Conservation (phyloP, 441 rosid species). For the Populus hybrid region DNA sequence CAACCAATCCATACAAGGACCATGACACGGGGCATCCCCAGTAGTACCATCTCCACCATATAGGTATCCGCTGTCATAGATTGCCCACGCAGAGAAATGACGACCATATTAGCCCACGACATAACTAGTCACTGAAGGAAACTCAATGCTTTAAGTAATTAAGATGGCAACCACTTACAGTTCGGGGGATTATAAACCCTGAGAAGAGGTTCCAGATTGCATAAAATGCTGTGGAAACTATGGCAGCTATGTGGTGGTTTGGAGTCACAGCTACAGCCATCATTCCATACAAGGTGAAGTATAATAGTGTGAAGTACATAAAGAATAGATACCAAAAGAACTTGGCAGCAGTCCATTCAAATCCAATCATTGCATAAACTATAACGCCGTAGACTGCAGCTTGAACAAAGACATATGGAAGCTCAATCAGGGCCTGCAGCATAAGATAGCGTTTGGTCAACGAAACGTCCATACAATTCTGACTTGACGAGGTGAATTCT, state of each 20-base stretch:
- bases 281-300: slow-evolving; percentile 72
- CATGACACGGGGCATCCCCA: slow-evolving; percentile 55
- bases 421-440: slow-evolving; percentile 45
- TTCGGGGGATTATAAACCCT: slow-evolving; percentile 57
- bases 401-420: slow-evolving; percentile 53
- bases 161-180: slow-evolving; percentile 31
- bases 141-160: no score
- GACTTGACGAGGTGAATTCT: neutral
- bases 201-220: slow-evolving; percentile 62
- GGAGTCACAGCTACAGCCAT: slow-evolving; percentile 65
- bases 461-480: neutral
- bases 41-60: slow-evolving; percentile 73
- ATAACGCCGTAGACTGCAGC: slow-evolving; percentile 41
- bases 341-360: slow-evolving; percentile 47
- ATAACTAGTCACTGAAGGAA: neutral
- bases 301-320: slow-evolving; percentile 52
- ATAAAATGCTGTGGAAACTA: slow-evolving; percentile 45
- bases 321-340: slow-evolving; percentile 68
- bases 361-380: slow-evolving; percentile 64
- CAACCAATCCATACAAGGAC: slow-evolving; percentile 54
- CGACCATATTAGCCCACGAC: no score
- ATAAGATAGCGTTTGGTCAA: neutral
- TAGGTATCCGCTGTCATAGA: slow-evolving; percentile 38
- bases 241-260: slow-evolving; percentile 49
- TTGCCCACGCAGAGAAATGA: neutral